phyloP scores from a whole-genome alignment of 23 red algal genomes.

The Gracilaria domingensis region DNA sequence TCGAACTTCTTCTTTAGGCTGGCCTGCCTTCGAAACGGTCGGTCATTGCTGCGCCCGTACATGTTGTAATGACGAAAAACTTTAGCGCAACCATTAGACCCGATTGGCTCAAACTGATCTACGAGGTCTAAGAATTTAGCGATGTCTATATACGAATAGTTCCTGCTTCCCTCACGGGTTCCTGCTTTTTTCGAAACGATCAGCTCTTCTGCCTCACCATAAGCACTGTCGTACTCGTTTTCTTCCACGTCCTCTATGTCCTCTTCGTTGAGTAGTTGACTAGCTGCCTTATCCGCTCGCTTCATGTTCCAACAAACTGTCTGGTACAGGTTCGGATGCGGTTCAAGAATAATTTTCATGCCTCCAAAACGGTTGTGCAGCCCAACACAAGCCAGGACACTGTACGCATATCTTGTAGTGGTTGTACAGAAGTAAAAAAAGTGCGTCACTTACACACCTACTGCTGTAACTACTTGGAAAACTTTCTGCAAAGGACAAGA shows the following conservation, averaged over 20 bases:
- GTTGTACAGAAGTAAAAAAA: not conserved
- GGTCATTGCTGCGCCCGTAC: not conserved
- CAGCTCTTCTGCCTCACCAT: not conserved
- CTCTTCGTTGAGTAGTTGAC: not conserved
- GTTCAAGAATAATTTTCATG: not conserved
- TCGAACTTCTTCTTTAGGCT: conserved; percentile 7
- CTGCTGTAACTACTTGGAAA: not conserved
- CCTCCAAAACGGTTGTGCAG: not conserved
- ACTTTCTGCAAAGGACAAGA: not conserved
- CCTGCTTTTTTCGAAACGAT: not conserved
- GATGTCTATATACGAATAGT: not conserved
- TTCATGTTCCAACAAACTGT: not conserved
- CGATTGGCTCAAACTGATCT: not conserved
- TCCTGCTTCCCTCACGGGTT: not conserved
- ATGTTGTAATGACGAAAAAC: not conserved
- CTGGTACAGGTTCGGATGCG: not conserved
- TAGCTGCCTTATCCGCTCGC: not conserved
- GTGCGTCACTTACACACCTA: not conserved
- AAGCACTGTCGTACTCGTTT: not conserved
- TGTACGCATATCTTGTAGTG: not conserved
- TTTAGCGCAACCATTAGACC: not conserved
- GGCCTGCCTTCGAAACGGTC: not conserved
- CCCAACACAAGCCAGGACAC: not conserved
- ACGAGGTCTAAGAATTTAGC: not conserved
- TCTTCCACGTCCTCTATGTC: not conserved